A percentile compares a stretch with the other conserved stretches of the same genome.
These are phyloP conservation scores for Diaporthe aspalathi DNA, from an alignment of 2,329 filamentous ascomycete genomes.

Conservation along the genomic window DNA sequence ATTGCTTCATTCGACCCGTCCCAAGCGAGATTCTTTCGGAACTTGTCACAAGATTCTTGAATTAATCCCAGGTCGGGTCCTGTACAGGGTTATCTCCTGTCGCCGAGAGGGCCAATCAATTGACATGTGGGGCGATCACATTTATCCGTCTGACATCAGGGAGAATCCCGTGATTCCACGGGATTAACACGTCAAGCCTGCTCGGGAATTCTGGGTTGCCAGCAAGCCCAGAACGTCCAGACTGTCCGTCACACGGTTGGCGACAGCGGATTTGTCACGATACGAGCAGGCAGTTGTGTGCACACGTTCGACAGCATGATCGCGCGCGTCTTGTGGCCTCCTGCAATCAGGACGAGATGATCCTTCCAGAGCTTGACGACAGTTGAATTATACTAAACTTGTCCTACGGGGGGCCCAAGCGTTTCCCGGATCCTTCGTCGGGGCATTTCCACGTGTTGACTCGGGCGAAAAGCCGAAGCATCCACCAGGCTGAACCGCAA, in stretches of 20 bases:
- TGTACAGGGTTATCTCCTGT: slow-evolving; percentile 23
- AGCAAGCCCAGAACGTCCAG: slow-evolving; percentile 5
- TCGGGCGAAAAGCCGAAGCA: slow-evolving; percentile 10
- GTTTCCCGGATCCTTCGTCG: slow-evolving; percentile 18
- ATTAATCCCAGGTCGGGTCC: slow-evolving; percentile 15
- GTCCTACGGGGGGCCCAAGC: neutral
- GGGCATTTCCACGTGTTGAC: slow-evolving; percentile 19
- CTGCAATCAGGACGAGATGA: slow-evolving; percentile 10
- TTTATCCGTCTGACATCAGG: slow-evolving; percentile 17
- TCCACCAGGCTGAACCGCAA: slow-evolving; percentile 14
- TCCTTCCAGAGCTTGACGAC: neutral
- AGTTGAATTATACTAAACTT: slow-evolving; percentile 9
- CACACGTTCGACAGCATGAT: slow-evolving; percentile 8
- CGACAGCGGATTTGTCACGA: slow-evolving; percentile 2
- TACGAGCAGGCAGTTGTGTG: slow-evolving; percentile 13
- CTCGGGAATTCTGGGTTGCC: neutral
- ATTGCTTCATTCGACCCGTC: slow-evolving; percentile 24
- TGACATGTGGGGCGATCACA: slow-evolving; percentile 25
- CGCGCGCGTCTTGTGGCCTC: neutral
- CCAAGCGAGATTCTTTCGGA: slow-evolving; percentile 20
- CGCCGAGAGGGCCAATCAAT: slow-evolving; percentile 16
- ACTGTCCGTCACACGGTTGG: slow-evolving; percentile 22
- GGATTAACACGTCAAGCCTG: slow-evolving; percentile 13
- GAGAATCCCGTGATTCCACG: slow-evolving; percentile 8
- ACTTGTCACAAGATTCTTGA: neutral